Evolutionary conservation across 345 rosid species (phyloP).

Genomic region (Microcos paniculata): DNA sequence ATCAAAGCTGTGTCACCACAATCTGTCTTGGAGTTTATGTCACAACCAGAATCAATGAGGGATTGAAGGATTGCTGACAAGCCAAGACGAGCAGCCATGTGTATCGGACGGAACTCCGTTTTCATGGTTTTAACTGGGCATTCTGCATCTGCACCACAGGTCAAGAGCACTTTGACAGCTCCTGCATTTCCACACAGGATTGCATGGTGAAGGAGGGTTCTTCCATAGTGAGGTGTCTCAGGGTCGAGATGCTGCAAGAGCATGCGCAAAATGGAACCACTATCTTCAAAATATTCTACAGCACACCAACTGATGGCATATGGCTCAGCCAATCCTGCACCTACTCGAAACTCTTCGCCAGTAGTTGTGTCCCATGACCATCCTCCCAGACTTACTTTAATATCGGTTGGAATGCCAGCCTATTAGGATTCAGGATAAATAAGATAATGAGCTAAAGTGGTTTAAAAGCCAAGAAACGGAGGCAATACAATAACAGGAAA

Average conservation of each 20-base stretch:
- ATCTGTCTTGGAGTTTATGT: constrained; percentile 68
- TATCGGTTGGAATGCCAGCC: constrained; percentile 64
- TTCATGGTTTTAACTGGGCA: constrained; percentile 49
- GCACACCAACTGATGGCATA: constrained; percentile 89
- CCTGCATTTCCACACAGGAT: constrained; percentile 75
- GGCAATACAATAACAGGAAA: background rate
- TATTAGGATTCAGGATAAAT: constrained; percentile 24
- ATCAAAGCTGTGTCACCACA: constrained; percentile 77
- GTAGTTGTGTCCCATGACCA: constrained; percentile 93
- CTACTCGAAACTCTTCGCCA: constrained; percentile 91
- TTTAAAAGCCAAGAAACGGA: background rate
- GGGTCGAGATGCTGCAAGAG: constrained; percentile 54
- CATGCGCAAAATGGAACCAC: constrained; percentile 69
- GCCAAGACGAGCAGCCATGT: constrained; percentile 79
- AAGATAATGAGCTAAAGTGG: background rate
- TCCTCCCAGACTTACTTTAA: constrained; percentile 76
- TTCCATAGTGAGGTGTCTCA: constrained; percentile 54
- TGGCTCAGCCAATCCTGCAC: constrained; percentile 97
- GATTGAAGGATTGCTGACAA: constrained; percentile 50
- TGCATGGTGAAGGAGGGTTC: constrained; percentile 94
- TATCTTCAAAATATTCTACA: constrained; percentile 84
- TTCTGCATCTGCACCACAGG: constrained; percentile 62
- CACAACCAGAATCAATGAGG: constrained; percentile 61
- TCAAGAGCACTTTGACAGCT: constrained; percentile 67
- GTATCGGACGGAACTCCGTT: constrained; percentile 63